Conservation (phyloP, 345 rosid species). For the Populus alba region DNA sequence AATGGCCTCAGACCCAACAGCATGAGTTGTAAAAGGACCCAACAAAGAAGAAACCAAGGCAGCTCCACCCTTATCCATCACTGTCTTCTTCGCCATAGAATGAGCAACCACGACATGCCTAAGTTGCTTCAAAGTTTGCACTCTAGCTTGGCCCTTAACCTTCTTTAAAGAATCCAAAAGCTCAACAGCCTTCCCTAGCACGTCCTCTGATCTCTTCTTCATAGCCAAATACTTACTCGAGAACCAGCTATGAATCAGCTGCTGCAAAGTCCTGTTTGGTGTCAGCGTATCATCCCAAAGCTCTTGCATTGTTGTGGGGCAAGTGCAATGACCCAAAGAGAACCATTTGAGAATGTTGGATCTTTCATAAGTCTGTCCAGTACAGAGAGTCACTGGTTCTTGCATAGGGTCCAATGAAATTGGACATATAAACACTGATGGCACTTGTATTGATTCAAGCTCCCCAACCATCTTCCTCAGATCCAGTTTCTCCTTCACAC, state of each 20-base stretch:
- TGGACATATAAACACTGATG: constrained; percentile 70
- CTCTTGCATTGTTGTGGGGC: constrained; percentile 80
- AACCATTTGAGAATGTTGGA: constrained; percentile 71
- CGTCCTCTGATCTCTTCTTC: constrained; percentile 68
- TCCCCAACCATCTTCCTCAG: constrained; percentile 62
- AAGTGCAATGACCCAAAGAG: constrained; percentile 57
- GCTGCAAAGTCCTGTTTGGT: constrained; percentile 59
- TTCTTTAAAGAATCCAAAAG: constrained; percentile 52
- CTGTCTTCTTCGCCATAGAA: constrained; percentile 45
- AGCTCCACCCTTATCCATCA: constrained; percentile 57
- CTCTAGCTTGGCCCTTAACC: constrained; percentile 64
- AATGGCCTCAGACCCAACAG: constrained; percentile 60
- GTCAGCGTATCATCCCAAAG: constrained; percentile 67
- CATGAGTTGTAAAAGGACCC: constrained; percentile 65
- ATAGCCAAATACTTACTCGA: constrained; percentile 52
- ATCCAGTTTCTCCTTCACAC: constrained; percentile 49
- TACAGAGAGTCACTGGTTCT: constrained; percentile 75
- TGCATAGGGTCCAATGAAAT: constrained; percentile 74
- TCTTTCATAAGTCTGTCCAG: constrained; percentile 74
- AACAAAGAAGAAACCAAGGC: constrained; percentile 45
- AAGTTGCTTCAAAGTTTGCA: constrained; percentile 62
- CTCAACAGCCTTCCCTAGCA: constrained; percentile 56
- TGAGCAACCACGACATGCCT: constrained; percentile 52
- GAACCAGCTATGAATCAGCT: constrained; percentile 62
- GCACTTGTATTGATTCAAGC: constrained; percentile 52